Conservation (phyloP, 2,329 filamentous ascomycete species). For the Botryosphaeria agaves region DNA sequence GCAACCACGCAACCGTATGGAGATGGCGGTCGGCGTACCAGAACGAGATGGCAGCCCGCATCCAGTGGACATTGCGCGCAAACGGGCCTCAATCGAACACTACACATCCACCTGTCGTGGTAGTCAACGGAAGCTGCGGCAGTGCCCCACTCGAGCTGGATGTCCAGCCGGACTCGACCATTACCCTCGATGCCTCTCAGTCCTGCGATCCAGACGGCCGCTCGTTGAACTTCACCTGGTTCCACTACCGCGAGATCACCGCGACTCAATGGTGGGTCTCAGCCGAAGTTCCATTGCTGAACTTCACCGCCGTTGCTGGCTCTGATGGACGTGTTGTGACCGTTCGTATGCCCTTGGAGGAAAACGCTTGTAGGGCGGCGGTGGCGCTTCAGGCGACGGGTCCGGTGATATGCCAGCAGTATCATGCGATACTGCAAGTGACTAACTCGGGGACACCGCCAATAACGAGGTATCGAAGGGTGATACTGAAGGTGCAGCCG, state of each 20-base stretch:
- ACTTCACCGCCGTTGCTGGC: conserved; percentile 1
- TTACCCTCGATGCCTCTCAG: conserved; percentile 26
- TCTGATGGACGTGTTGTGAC: not conserved
- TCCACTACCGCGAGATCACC: conserved; percentile 27
- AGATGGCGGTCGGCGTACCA: conserved; percentile 35
- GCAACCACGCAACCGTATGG: conserved; percentile 34
- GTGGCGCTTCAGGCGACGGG: not conserved
- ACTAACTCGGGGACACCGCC: conserved; percentile 24
- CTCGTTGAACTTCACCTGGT: conserved; percentile 29
- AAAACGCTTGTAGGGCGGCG: not conserved
- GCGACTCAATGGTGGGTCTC: conserved; percentile 21
- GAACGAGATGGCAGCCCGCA: conserved; percentile 31
- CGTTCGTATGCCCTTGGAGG: not conserved
- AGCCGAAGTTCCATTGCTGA: not conserved
- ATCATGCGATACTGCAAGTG: conserved; percentile 34
- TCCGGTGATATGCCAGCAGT: conserved; percentile 20
- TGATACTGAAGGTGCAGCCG: conserved; percentile 17
- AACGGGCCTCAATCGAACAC: conserved; percentile 15
- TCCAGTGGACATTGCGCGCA: conserved; percentile 25
- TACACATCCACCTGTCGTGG: conserved; percentile 31
- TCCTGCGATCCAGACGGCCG: conserved; percentile 28
- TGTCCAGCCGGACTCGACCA: conserved; percentile 20
- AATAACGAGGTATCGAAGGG: conserved; percentile 30
- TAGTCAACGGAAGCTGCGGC: conserved; percentile 23
- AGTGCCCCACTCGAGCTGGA: conserved; percentile 21